These are phyloP conservation scores for Escallonia herrerae DNA, from an alignment of 129 eudicot species.

Conservation along the genomic window DNA sequence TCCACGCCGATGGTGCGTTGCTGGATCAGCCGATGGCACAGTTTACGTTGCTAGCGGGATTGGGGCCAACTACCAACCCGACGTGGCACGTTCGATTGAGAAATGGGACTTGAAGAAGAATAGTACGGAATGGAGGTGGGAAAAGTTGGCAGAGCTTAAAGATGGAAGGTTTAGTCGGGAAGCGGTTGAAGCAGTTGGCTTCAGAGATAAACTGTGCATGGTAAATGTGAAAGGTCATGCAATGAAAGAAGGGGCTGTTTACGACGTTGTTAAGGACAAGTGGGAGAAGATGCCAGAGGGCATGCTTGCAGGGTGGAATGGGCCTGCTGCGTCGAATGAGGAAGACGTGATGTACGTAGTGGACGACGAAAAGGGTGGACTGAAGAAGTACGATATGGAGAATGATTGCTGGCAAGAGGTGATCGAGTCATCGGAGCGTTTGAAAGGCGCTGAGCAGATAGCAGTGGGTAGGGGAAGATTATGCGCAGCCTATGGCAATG, in stretches of 20 bases:
- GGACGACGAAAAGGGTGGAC: conserved; percentile 43
- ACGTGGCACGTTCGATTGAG: conserved; percentile 52
- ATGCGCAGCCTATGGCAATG: conserved; percentile 38
- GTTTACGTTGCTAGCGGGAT: conserved; percentile 54
- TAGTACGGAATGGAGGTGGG: conserved; percentile 51
- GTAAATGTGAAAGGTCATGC: conserved; percentile 58
- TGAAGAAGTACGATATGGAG: conserved; percentile 40
- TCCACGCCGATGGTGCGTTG: conserved; percentile 63
- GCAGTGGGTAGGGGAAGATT: conserved; percentile 49
- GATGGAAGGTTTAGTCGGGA: conserved; percentile 59
- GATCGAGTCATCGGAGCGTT: conserved; percentile 25
- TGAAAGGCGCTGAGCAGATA: conserved; percentile 50
- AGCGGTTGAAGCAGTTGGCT: conserved; percentile 50
- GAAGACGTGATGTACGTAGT: conserved; percentile 44
- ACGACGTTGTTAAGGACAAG: conserved; percentile 25
- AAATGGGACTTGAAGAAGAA: conserved; percentile 43
- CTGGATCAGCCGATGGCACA: conserved; percentile 23
- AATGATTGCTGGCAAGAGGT: conserved; percentile 50
- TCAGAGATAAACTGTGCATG: conserved; percentile 61
- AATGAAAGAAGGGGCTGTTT: conserved; percentile 43
- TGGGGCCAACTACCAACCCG: conserved; percentile 35
- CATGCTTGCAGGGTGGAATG: conserved; percentile 62
- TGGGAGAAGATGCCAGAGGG: conserved; percentile 71
- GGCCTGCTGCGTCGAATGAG: conserved; percentile 46
- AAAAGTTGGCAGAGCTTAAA: conserved; percentile 31